Percentiles rank a stretch among this genome's conserved stretches.
Conservation (phyloP, 495 filamentous ascomycete genomes). For the Penicillium paradoxum region DNA sequence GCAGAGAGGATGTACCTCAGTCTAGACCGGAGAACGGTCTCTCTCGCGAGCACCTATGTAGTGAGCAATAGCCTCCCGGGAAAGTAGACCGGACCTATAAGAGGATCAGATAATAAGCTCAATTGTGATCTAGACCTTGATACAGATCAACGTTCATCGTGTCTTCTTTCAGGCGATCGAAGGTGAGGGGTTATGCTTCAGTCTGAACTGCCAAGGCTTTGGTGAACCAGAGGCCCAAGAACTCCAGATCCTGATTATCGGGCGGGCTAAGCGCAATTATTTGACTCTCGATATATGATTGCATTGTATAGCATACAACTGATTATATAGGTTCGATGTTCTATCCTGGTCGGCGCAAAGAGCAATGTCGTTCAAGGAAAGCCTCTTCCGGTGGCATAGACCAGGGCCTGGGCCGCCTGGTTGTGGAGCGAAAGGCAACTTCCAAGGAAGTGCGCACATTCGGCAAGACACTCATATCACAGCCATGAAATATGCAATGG, state of each 20-base stretch:
- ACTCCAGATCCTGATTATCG: background rate
- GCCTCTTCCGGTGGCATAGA: conserved; percentile 22
- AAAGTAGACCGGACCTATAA: background rate
- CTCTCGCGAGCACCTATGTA: background rate
- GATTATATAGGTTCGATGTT: too few species aligned
- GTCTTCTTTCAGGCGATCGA: background rate
- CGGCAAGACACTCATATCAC: background rate
- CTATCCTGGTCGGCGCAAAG: background rate
- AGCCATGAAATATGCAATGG: too few species aligned
- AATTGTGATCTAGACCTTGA: background rate
- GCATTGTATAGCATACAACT: too few species aligned
- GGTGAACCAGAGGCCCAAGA: background rate
- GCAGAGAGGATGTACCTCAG: background rate
- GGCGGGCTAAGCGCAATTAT: background rate
- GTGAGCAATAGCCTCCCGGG: background rate
- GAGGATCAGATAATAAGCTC: background rate
- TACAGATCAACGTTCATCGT: background rate
- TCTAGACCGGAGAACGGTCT: background rate
- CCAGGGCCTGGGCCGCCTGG: conserved; percentile 24
- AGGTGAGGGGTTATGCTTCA: conserved; percentile 1
- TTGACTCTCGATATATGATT: background rate
- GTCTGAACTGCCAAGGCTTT: background rate
- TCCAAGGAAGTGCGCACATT: background rate
- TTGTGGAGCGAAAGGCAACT: background rate
- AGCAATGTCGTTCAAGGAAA: background rate